Evolutionary conservation across 78 protist species (phyloP).

Genomic region (Dictyostelium capitatum): DNA sequence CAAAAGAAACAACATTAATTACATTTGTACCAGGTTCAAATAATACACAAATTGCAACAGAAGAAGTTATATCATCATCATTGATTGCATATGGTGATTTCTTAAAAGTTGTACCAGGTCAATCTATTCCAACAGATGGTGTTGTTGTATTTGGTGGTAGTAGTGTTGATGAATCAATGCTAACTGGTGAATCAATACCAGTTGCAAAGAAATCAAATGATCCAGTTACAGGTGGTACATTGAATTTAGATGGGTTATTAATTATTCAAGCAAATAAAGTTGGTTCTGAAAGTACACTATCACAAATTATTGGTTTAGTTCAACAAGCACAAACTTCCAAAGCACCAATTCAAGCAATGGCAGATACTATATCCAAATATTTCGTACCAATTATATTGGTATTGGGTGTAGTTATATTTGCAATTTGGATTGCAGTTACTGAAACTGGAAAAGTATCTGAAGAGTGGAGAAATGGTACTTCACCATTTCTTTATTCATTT

Average conservation of each 20-base stretch:
- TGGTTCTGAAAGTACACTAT: slow-evolving; percentile 88
- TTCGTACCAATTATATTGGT: slow-evolving; percentile 93
- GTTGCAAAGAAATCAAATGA: slow-evolving; percentile 84
- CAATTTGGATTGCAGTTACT: slow-evolving; percentile 85
- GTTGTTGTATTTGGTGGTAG: slow-evolving; percentile 54
- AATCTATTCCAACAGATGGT: slow-evolving; percentile 91
- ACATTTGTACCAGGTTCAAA: background rate
- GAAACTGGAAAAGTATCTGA: slow-evolving; percentile 21
- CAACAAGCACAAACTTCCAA: slow-evolving; percentile 93
- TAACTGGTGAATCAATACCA: slow-evolving; percentile 95
- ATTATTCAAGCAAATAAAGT: slow-evolving; percentile 75
- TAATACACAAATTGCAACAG: slow-evolving; percentile 3
- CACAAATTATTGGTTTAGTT: slow-evolving; percentile 91
- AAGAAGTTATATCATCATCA: slow-evolving; percentile 45
- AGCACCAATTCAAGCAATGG: slow-evolving; percentile 86
- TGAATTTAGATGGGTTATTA: slow-evolving; percentile 81
- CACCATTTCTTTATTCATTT: slow-evolving; percentile 80
- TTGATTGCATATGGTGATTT: slow-evolving; percentile 85
- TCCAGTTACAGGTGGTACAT: slow-evolving; percentile 94
- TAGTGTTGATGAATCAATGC: slow-evolving; percentile 92
- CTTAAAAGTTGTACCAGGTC: slow-evolving; percentile 84
- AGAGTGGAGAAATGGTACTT: slow-evolving; percentile 44
- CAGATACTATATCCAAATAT: slow-evolving; percentile 88
- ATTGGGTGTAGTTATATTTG: slow-evolving; percentile 84
- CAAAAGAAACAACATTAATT: slow-evolving; percentile 64